phyloP scores from a whole-genome alignment of 306 rosid genomes.

The Benincasa hispida region DNA sequence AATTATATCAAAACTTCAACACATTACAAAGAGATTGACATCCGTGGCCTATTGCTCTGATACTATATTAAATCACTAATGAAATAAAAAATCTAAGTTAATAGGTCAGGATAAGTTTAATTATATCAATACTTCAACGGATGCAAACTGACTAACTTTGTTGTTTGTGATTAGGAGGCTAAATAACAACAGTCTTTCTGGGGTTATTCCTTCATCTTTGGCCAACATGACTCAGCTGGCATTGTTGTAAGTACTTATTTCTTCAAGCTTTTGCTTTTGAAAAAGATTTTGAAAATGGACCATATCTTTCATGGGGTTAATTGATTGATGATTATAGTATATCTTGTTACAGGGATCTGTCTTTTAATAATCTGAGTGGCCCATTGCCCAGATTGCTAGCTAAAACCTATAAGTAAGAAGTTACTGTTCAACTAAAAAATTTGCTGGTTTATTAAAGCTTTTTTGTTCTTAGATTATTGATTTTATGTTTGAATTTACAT shows the following conservation, averaged over 20 bases:
- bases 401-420: constrained; percentile 82
- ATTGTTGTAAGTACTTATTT: constrained; percentile 46
- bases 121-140: too few species aligned
- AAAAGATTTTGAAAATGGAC: background rate
- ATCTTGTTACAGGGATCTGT: constrained; percentile 55
- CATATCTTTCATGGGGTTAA: background rate
- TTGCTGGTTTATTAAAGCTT: background rate
- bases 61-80: too few species aligned
- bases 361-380: constrained; percentile 73
- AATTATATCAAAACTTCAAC: too few species aligned
- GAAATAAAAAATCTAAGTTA: too few species aligned
- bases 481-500: constrained; percentile 18
- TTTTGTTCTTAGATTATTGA: background rate
- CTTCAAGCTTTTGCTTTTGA: constrained; percentile 10
- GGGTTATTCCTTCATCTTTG: constrained; percentile 68
- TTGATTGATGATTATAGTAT: constrained; percentile 2
- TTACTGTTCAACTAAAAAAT: background rate
- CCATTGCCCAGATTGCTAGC: constrained; percentile 60
- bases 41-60: too few species aligned
- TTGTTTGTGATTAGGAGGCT: constrained; percentile 43
- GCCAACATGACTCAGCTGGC: constrained; percentile 65
- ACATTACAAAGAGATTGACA: too few species aligned
- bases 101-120: too few species aligned
- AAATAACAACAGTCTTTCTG: constrained; percentile 66
- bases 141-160: background rate